These are phyloP conservation scores for Hibiscus mutabilis DNA, from an alignment of 345 rosid genomes.

Conservation along the genomic window DNA sequence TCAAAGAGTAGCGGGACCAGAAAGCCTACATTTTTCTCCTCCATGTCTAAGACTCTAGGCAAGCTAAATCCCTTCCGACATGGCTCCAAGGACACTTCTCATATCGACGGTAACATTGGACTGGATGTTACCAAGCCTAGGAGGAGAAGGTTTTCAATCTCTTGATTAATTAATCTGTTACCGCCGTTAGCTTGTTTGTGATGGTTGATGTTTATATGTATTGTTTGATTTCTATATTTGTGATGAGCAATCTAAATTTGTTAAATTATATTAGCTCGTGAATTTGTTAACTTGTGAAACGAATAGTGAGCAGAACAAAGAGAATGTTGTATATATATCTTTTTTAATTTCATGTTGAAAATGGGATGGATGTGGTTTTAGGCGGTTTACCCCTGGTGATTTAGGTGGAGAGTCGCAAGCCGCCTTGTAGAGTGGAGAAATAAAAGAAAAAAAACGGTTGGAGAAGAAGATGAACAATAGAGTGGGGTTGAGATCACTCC, in stretches of 20 bases:
- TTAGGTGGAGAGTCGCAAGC: no score
- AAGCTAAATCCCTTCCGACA: constrained; percentile 79
- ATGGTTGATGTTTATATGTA: neutral
- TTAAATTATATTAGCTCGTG: neutral
- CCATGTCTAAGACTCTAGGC: constrained; percentile 79
- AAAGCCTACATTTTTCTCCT: constrained; percentile 57
- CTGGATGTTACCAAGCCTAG: constrained; percentile 75
- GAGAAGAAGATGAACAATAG: no score
- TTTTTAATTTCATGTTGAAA: neutral
- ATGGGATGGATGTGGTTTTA: no score
- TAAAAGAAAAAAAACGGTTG: no score
- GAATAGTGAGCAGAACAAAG: neutral
- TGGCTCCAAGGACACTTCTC: constrained; percentile 82
- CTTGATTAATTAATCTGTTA: constrained; percentile 24
- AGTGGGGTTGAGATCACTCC: no score
- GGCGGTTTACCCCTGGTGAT: no score
- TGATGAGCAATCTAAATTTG: neutral
- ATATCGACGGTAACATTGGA: constrained; percentile 46
- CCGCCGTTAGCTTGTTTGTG: neutral
- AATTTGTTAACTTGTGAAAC: neutral
- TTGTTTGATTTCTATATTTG: neutral
- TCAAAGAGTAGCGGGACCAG: constrained; percentile 18
- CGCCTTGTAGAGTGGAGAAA: no score
- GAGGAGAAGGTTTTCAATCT: constrained; percentile 86
- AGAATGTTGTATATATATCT: neutral